Evolutionary conservation across 257 asterid genomes (phyloP).

Genomic region (Lavandula angustifolia): DNA sequence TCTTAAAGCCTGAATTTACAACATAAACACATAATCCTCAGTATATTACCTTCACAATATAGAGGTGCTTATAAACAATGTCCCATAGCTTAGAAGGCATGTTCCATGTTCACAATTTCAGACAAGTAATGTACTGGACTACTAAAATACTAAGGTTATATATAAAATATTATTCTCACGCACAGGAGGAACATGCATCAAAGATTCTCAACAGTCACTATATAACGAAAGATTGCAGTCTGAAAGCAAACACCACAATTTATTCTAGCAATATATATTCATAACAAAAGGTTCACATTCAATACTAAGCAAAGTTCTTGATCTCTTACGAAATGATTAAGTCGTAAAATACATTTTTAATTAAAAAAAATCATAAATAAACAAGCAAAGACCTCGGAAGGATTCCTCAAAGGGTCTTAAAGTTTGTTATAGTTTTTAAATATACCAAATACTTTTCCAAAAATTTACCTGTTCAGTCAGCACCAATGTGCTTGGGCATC

Average conservation of each 20-base stretch:
- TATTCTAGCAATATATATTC: background rate
- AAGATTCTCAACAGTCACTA: background rate
- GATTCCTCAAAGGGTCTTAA: background rate
- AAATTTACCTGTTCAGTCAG: conserved; percentile 30
- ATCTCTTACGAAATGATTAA: background rate
- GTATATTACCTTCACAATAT: no score
- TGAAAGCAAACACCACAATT: background rate
- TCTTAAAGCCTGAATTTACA: background rate
- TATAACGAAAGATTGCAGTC: background rate
- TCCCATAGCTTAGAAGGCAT: background rate
- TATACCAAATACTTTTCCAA: background rate
- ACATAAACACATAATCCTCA: background rate
- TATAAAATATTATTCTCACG: background rate
- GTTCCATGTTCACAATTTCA: background rate
- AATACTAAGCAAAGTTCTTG: background rate
- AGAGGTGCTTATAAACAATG: background rate
- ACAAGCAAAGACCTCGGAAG: background rate
- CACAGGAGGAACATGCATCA: background rate
- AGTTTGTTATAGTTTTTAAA: background rate
- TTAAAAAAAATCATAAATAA: background rate
- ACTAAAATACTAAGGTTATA: background rate
- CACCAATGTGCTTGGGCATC: conserved; percentile 41
- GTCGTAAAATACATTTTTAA: background rate
- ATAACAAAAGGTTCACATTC: background rate
- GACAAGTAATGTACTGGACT: background rate